Conservation (phyloP, 2,329 filamentous ascomycete species). For the Hypocreales sp. region DNA sequence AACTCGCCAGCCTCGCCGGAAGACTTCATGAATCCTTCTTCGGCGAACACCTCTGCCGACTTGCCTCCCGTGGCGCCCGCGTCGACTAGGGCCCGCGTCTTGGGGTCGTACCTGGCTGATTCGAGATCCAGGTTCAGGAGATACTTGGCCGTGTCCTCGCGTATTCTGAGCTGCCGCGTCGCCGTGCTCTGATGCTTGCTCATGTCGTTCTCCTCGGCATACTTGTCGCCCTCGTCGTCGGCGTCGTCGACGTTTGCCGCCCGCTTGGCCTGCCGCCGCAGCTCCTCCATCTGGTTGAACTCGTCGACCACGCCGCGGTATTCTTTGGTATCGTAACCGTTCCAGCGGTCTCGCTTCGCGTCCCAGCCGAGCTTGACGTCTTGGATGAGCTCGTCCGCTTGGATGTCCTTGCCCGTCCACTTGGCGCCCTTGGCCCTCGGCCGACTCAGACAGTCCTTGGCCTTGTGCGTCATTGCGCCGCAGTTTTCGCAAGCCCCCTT, state of each 20-base stretch:
- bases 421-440: constrained; percentile 81
- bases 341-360: constrained; percentile 94
- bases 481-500: constrained; percentile 99
- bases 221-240: constrained; percentile 50
- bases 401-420: constrained; percentile 85
- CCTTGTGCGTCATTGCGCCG: constrained; percentile 91
- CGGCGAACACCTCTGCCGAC: constrained; percentile 69
- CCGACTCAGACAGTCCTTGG: constrained; percentile 80
- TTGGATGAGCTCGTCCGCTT: constrained; percentile 78
- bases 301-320: constrained; percentile 80
- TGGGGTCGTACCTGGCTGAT: constrained; percentile 94
- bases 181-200: constrained; percentile 82
- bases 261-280: constrained; percentile 41
- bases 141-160: constrained; percentile 96
- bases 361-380: constrained; percentile 87
- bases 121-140: constrained; percentile 88
- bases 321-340: constrained; percentile 85
- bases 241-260: constrained; percentile 25
- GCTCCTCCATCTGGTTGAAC: constrained; percentile 70
- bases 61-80: constrained; percentile 66
- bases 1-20: constrained; percentile 90
- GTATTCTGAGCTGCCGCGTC: constrained; percentile 76
- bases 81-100: constrained; percentile 83
- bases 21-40: constrained; percentile 79
- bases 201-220: constrained; percentile 95